Evolutionary conservation across 2,329 filamentous ascomycete genomes (phyloP), one percentile per base, ranked within the genome.

Genomic region (Diaporthe capsici): DNA sequence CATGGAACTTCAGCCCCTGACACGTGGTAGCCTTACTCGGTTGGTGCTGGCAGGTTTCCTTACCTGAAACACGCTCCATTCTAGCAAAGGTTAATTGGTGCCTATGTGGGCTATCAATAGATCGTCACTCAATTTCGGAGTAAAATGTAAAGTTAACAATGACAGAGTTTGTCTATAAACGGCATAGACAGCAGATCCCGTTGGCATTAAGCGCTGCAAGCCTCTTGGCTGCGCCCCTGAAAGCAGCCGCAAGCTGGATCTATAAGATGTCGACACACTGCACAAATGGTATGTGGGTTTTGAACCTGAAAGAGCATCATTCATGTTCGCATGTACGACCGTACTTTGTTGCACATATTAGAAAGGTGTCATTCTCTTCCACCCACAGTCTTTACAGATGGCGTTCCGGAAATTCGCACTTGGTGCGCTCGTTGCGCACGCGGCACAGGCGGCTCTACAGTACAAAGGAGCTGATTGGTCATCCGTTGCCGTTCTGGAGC

Each of bases 401-500:
- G 47, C 65, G 37, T 42, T 70, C n/a, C 65, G 49, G 13, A 55
- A 22, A 2, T 55, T 70, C 49, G 49, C 49, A 20, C 34, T 55
- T 42, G 31, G 49, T 25, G 49, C 49, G 17, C 31, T 70, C 34
- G 7, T 42, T 22, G 65, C 65, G 8, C 73, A 49, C 28, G 47
- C 47, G 58, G 73, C 47, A 28, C 39, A 58, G 51, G 73, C 68
- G 4, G 53, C 75, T 22, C 72, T 76, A 9, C 73, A 53, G 17
- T 71, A 76, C 55, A 73, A 73, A 17, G 75, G 75, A 5, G 75
- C 73, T 8, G 75, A 76, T 34, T 76, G 75, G 75, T 94, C 92
- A 1, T 95, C 93, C 0, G 87, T 92, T 0, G 82, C 89, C 0
- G 83, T 94, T 6, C 90, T 93, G 79, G 93, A 94, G 80, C 84